Evolutionary conservation across 2,329 filamentous ascomycete genomes (phyloP), one percentile per base, ranked within the genome.

Genomic region (Tolypocladium amazonense): DNA sequence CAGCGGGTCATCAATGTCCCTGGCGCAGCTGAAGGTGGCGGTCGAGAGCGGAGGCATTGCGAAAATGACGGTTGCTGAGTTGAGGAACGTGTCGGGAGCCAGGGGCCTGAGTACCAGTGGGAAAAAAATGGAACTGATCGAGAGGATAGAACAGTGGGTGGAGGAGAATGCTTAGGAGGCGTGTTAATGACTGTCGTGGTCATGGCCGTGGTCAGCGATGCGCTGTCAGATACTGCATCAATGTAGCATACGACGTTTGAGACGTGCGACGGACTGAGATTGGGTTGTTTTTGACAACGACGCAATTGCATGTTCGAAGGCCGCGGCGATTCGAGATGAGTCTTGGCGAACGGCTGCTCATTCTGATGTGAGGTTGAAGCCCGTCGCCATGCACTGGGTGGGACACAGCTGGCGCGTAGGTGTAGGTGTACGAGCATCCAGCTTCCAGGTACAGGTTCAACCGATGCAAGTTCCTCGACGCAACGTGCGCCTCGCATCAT

Each of bases 71-170:
- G 80, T 85, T 11, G 75, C 73, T 0, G 79, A 81, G 58, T 70
- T 86, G 39, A 82, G 77, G 61, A 77, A 79, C 27, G 68, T 82
- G 8, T 71, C 84, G 41, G 72, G 68, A 0, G 73, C 72, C 35
- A 79, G 78, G 60, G 80, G 79, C 0, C 65, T 84, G 43, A 79
- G 77, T 38, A 75, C 76, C 0, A 68, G 75, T 9, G 83, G 83
- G 0, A 75, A 76, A 66, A 86, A 86, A 71, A 75, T 76, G 2
- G 80, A 82, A 2, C 66, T 86, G 56, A 65, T 84, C 6, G 82
- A 85, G 62, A 77, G 78, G 61, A 68, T 86, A 41, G 82, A 84
- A 68, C 72, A 81, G 61, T 85, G 81, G 81, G 71, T 80, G 14
- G 82, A 84, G 59, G 73, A 76, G 53, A 80, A 79, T 15, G 39